phyloP scores from a whole-genome alignment of 1,139 yeast genomes.

The Lodderomyces parapsilosis region DNA sequence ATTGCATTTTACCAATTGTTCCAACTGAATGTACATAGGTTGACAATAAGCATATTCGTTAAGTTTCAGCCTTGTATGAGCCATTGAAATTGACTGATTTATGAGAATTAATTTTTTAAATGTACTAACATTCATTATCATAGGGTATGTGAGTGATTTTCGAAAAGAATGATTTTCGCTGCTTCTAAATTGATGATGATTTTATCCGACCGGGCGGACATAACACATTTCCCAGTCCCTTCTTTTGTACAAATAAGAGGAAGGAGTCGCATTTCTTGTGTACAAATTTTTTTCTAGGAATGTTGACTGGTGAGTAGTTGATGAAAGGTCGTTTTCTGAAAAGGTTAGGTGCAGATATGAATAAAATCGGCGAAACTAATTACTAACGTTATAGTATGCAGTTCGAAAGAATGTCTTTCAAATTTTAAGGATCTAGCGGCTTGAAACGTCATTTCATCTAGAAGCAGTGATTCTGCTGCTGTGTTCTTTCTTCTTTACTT shows the following conservation, averaged over 20 bases:
- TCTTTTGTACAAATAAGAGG: constrained; percentile 39
- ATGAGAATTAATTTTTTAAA: not conserved
- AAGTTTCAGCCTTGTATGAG: constrained; percentile 90
- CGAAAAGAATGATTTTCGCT: not conserved
- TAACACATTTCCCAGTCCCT: constrained; percentile 51
- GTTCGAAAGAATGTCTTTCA: not conserved
- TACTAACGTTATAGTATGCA: not conserved
- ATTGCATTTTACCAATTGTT: constrained; percentile 76
- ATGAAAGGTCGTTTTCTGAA: constrained; percentile 62
- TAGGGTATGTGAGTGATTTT: constrained; percentile 4
- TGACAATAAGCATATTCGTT: constrained; percentile 73
- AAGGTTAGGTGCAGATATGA: not conserved
- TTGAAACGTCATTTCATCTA: not conserved
- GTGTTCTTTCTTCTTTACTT: constrained; percentile 9
- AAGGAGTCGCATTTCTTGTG: constrained; percentile 66
- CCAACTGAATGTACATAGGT: constrained; percentile 73
- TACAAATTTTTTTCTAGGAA: constrained; percentile 57
- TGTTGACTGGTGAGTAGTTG: constrained; percentile 55
- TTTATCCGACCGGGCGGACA: constrained; percentile 83
- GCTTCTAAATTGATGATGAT: constrained; percentile 47
- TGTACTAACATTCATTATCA: constrained; percentile 4
- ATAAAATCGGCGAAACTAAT: not conserved
- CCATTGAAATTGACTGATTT: constrained; percentile 18
- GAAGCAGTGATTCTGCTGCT: not conserved
- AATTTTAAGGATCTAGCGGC: not conserved